A percentile compares a stretch with the other conserved stretches of the same genome.
These are phyloP conservation scores for Clonostachys byssicola DNA, from an alignment of 2,329 filamentous ascomycete species.

Conservation along the genomic window DNA sequence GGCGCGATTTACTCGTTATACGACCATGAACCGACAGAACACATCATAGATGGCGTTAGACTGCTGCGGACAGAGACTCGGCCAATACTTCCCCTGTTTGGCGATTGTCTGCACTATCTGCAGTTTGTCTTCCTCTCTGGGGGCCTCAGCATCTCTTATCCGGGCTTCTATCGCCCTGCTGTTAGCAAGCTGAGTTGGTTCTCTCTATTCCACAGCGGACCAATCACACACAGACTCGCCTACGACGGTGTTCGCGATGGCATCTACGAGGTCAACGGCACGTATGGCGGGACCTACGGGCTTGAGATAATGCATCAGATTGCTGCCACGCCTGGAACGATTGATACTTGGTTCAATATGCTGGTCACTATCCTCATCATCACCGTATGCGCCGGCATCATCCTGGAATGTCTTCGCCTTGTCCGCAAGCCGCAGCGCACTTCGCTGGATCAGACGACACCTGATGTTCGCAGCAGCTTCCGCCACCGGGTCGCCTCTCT, in stretches of 20 bases:
- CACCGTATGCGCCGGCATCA: conserved; percentile 15
- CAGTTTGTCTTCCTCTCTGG: conserved; percentile 72
- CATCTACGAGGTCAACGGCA: conserved; percentile 64
- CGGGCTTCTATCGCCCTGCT: conserved; percentile 69
- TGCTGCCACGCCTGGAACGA: conserved; percentile 57
- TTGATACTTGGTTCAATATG: conserved; percentile 66
- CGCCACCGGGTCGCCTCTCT: conserved; percentile 12
- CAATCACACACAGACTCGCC: conserved; percentile 9
- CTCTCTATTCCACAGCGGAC: conserved; percentile 44
- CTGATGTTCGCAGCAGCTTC: conserved; percentile 16
- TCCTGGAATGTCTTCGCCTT: conserved; percentile 45
- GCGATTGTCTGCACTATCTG: conserved; percentile 67
- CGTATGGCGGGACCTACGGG: conserved; percentile 49
- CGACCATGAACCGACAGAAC: no score
- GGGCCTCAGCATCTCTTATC: conserved; percentile 65
- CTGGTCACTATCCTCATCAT: conserved; percentile 54
- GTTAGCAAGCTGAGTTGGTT: conserved; percentile 66
- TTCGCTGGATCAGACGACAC: conserved; percentile 43
- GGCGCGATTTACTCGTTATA: no score
- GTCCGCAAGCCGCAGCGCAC: conserved; percentile 29
- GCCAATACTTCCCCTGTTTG: conserved; percentile 5
- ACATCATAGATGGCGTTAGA: no score
- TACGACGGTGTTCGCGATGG: conserved; percentile 37
- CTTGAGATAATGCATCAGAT: conserved; percentile 64
- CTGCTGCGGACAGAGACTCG: no score